phyloP scores from a whole-genome alignment of 2,329 filamentous ascomycete species.

The Colletotrichum costaricense region DNA sequence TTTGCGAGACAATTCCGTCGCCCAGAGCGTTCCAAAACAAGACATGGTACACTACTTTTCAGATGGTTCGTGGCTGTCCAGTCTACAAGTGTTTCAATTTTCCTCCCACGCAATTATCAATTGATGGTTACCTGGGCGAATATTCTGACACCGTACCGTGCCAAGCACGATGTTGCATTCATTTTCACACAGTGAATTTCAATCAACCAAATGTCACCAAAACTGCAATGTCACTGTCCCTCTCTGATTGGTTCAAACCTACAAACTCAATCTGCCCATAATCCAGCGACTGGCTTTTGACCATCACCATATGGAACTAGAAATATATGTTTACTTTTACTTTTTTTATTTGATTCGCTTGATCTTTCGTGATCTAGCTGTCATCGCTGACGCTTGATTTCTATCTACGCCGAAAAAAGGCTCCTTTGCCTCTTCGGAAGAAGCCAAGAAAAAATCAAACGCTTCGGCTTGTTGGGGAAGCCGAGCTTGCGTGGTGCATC shows the following conservation, averaged over 20 bases:
- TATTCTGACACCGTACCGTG: neutral
- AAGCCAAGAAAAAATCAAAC: neutral
- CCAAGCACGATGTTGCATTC: neutral
- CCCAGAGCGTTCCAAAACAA: too few relatives aligned
- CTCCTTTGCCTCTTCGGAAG: neutral
- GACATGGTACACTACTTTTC: too few relatives aligned
- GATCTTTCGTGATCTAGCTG: constrained; percentile 28
- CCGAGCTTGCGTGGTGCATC: neutral
- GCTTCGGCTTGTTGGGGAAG: neutral
- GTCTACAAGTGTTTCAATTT: too few relatives aligned
- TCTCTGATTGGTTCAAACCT: neutral
- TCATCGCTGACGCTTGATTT: constrained; percentile 33
- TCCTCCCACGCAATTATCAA: too few relatives aligned
- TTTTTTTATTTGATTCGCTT: constrained; percentile 1
- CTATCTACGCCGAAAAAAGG: constrained; percentile 18
- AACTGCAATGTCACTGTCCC: constrained; percentile 7
- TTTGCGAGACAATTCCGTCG: too few relatives aligned
- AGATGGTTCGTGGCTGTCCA: too few relatives aligned
- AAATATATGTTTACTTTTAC: neutral
- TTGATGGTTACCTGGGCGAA: too few relatives aligned
- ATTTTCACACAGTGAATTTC: neutral
- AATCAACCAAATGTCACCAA: neutral
- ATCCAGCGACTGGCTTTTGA: neutral
- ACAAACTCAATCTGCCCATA: neutral
- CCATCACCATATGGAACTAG: neutral